Percentiles rank a stretch among this genome's conserved stretches.
Conservation (phyloP, 148 eudicot species). For the Polygonum aviculare region DNA sequence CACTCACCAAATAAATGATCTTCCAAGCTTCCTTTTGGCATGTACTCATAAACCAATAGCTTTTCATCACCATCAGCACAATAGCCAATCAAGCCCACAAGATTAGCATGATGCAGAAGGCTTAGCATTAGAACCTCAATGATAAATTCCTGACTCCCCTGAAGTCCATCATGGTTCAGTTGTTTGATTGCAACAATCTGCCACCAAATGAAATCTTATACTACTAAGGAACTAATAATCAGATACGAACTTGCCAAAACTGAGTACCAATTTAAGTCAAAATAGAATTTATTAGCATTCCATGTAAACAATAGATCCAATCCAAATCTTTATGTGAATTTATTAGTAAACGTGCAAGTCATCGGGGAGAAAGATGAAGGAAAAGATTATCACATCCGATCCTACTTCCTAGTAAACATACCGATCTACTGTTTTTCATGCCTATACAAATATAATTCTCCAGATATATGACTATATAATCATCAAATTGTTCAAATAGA, state of each 20-base stretch:
- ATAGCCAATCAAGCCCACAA: constrained; percentile 13
- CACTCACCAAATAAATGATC: constrained; percentile 17
- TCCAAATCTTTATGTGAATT: neutral
- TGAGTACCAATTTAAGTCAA: neutral
- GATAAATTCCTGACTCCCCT: constrained; percentile 16
- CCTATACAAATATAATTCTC: neutral
- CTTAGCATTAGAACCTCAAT: constrained; percentile 15
- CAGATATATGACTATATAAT: neutral
- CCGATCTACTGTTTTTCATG: neutral
- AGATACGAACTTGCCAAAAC: neutral
- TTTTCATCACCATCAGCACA: constrained; percentile 16
- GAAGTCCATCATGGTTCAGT: constrained; percentile 14
- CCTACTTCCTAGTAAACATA: neutral
- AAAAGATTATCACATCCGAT: neutral
- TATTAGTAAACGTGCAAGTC: neutral
- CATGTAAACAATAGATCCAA: neutral
- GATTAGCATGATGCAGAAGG: constrained; percentile 15
- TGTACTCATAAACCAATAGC: constrained; percentile 16
- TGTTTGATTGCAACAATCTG: constrained; percentile 17
- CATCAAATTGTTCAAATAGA: neutral
- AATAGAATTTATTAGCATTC: neutral
- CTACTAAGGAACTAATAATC: neutral
- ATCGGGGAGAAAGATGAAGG: neutral
- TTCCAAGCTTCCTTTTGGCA: constrained; percentile 17
- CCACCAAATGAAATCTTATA: neutral